Conservation (phyloP, 2,329 filamentous ascomycete species). For the Aquanectria penicillioides region DNA sequence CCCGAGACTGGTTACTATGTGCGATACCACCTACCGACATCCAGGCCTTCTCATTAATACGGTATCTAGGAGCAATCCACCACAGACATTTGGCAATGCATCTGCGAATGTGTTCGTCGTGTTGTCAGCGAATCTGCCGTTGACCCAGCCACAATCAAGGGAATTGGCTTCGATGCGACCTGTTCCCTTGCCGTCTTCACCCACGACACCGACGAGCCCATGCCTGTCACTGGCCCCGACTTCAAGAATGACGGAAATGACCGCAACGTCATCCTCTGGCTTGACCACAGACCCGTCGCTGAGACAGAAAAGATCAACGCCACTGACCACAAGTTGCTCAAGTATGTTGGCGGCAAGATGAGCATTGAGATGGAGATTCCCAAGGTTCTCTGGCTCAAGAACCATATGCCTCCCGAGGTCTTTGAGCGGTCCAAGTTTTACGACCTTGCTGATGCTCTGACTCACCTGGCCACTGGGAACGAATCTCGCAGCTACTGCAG, state of each 20-base stretch:
- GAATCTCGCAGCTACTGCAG: slow-evolving; percentile 96
- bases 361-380: slow-evolving; percentile 99
- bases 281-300: slow-evolving; percentile 90
- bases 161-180: slow-evolving; percentile 98
- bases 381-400: slow-evolving; percentile 98
- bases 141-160: slow-evolving; percentile 78
- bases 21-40: slow-evolving; percentile 39
- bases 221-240: slow-evolving; percentile 88
- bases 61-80: slow-evolving; percentile 87
- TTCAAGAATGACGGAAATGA: slow-evolving; percentile 82
- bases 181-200: slow-evolving; percentile 95
- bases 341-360: slow-evolving; percentile 98
- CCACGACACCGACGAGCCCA: slow-evolving; percentile 87
- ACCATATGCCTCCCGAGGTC: slow-evolving; percentile 92
- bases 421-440: slow-evolving; percentile 98
- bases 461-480: slow-evolving; percentile 91
- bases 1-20: slow-evolving; percentile 80
- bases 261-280: slow-evolving; percentile 96
- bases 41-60: slow-evolving; percentile 12
- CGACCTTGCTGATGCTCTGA: slow-evolving; percentile 91
- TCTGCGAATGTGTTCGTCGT: slow-evolving; percentile 86
- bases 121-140: slow-evolving; percentile 85
- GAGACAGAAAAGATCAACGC: slow-evolving; percentile 95
- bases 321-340: slow-evolving; percentile 89
- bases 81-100: slow-evolving; percentile 94